Evolutionary conservation across 1,139 yeast species (phyloP), one percentile per base, ranked within the genome.

Genomic region (Diutina scorzettiae): DNA sequence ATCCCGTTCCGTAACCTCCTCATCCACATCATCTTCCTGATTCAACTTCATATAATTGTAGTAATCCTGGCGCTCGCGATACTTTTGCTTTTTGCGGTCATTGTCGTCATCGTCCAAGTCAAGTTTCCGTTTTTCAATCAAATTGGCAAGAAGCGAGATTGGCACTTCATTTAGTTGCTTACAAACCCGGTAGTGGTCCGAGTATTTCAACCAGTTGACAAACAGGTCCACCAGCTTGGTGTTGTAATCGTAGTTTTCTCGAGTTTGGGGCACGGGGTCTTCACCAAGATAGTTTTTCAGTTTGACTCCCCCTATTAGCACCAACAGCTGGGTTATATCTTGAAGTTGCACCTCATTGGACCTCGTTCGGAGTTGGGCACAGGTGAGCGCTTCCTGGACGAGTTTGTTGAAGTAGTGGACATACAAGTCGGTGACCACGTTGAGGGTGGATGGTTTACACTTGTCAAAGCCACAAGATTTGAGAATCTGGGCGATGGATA

Each of bases 171-270:
- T 60, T 23, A 68, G 49, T 42, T 54, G 54, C 29, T 56, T 49
- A 31, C 60, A 47, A 4, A 60, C 54, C 4, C 52, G 42, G 44
- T 51, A 59, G 2, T 50, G 51, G 44, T 60, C 67, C 39, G 63
- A 59, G 43, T 57, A 57, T 29, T 53, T 46, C 31, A 63, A 45
- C 74, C 74, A 69, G 33, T 62, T 48, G 14, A 54, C 50, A 46
- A 68, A 66, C 20, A 69, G 54, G 11, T 63, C 62, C n/a, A 63
- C 45, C 1, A 70, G 61, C 45, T 63, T 63, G 33, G 72, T 65
- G 45, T 64, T 66, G 46, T 63, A 65, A 14, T 47, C 50, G 24
- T 34, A 34, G 17, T 34, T 34, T 7, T 34, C 39, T 12, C 39
- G 39, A n/a, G 39, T 34, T 21, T 34, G 39, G 2, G 39, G 39